Base-by-base conservation (phyloP, 169 alveolate species). In the Theileria equi region DNA sequence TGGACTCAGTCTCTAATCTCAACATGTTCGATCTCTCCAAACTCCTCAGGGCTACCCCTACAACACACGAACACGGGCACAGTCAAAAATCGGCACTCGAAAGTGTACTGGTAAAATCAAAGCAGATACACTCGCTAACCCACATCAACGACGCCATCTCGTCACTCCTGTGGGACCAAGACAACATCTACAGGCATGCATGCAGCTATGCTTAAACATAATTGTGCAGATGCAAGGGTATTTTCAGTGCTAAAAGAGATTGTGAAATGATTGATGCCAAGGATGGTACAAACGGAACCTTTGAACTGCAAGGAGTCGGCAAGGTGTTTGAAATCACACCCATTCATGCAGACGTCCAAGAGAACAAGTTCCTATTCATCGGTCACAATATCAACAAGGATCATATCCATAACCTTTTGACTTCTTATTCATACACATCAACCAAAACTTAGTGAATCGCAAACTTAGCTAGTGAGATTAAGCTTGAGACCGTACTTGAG, bases 291-390 rank as follows among this genome's bases (percentile, higher is more conserved):
- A 40, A 11, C n/a, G 31, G 61, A 2, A 36, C 60, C 23, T 74
- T 53, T 35, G 80, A 79, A 61, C 47, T 84, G 31, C 91, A 84
- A 63, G 90, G 91, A 0, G 89, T 84, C 16, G 91, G 91, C 28
- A 63, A 60, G 53, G 25, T 82, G 17, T 84, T 73, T 65, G 91
- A 84, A 62, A 71, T 84, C 13, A 43, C 36, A 19, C 81, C 68
- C 29, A 50, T 71, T 11, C 76, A 74, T 35, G 63, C n/a, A 5
- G 78, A 43, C 1, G 13, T 65, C 23, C 61, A 45, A 10, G 86
- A 77, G 17, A 77, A 77, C 44, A 48, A 58, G 19, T 77, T 77
- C 64, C 68, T 77, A 3, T 77, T 77, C 40, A 67, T 77, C 7
- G 81, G 84, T 3, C 31, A 32, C 54, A 29, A 63, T 19, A 43